Evolutionary conservation across 495 filamentous ascomycete species (phyloP).

Genomic region (Copromyces sp.): DNA sequence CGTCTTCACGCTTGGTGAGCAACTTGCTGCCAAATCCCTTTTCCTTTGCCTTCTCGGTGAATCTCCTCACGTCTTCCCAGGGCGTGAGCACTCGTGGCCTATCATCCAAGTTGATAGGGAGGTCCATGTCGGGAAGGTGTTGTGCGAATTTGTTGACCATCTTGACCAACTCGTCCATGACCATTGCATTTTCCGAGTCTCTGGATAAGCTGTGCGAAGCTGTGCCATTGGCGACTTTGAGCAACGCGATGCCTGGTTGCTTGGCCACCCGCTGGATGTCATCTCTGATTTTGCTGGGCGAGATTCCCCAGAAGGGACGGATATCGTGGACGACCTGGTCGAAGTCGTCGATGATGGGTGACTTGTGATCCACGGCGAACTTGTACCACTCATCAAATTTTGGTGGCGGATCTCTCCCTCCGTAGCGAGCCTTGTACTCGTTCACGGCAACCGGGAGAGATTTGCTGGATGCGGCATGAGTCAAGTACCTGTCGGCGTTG

Average conservation of each 20-base stretch:
- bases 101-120: conserved; percentile 72
- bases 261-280: conserved; percentile 24
- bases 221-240: conserved; percentile 42
- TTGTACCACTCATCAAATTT: conserved; percentile 66
- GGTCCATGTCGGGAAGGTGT: conserved; percentile 67
- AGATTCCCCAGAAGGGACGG: conserved; percentile 62
- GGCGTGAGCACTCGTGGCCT: conserved; percentile 67
- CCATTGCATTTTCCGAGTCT: conserved; percentile 37
- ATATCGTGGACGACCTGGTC: conserved; percentile 62
- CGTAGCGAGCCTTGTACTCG: conserved; percentile 49
- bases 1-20: conserved; percentile 7
- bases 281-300: conserved; percentile 48
- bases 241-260: conserved; percentile 25
- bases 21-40: conserved; percentile 24
- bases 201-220: conserved; percentile 33
- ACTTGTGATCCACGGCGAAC: conserved; percentile 52
- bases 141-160: conserved; percentile 61
- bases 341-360: conserved; percentile 64
- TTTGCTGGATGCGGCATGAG: conserved; percentile 37
- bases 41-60: conserved; percentile 28
- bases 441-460: conserved; percentile 43
- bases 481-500: conserved; percentile 33
- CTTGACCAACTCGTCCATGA: conserved; percentile 50
- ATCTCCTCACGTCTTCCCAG: conserved; percentile 43
- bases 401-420: conserved; percentile 47